Evolutionary conservation across 768 basidiomycete species (phyloP).

Genomic region (Calocybe indica): DNA sequence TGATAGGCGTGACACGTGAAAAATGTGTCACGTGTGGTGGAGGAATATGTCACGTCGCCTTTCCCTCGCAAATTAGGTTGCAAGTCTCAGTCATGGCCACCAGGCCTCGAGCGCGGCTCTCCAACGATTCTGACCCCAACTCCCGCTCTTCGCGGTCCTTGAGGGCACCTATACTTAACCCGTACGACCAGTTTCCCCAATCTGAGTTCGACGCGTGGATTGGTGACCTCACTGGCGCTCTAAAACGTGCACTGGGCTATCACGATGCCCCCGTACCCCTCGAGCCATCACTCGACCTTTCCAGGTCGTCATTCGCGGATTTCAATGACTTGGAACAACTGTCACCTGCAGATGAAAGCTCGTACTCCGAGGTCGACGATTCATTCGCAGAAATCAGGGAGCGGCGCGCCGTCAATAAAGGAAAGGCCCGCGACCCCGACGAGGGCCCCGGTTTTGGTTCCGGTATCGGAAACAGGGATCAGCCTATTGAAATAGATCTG

Average conservation of each 20-base stretch:
- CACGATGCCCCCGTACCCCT: slow-evolving; percentile 15
- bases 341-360: not conserved
- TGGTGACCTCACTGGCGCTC: slow-evolving; percentile 49
- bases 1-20: slow-evolving; percentile 4
- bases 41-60: not conserved
- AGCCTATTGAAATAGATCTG: slow-evolving; percentile 42
- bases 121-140: not conserved
- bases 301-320: too few relatives aligned
- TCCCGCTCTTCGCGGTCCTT: too few relatives aligned
- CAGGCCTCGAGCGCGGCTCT: not conserved
- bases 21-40: slow-evolving; percentile 1
- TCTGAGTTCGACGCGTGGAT: slow-evolving; percentile 70
- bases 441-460: slow-evolving; percentile 46
- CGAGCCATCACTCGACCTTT: too few relatives aligned
- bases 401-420: slow-evolving; percentile 40
- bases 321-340: slow-evolving; percentile 7
- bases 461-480: slow-evolving; percentile 25
- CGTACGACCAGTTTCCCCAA: slow-evolving; percentile 68
- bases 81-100: not conserved
- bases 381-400: slow-evolving; percentile 50
- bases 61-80: not conserved
- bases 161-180: slow-evolving; percentile 23
- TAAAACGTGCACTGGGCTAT: slow-evolving; percentile 53
- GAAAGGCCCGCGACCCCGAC: slow-evolving; percentile 56
- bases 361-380: slow-evolving; percentile 21